Percentiles rank a stretch among this genome's conserved stretches.
phyloP scores from a whole-genome alignment of 139 green algal species.

The Desmodesmus armatus region DNA sequence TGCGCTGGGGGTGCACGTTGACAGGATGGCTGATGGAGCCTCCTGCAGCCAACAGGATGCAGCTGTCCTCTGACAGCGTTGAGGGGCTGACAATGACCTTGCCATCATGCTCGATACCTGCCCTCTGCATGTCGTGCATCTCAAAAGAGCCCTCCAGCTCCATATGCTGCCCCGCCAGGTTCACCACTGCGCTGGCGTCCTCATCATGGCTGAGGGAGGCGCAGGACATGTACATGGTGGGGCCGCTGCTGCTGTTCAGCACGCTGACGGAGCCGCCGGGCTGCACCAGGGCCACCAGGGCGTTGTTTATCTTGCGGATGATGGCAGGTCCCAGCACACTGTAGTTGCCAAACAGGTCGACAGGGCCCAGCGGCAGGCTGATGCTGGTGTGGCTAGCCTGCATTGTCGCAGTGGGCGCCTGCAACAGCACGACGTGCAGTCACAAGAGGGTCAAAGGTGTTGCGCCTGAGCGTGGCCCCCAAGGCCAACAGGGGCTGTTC shows the following conservation, averaged over 20 bases:
- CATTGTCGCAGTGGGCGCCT: not conserved
- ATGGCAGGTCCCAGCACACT: constrained; percentile 33
- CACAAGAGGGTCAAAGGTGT: too few species aligned
- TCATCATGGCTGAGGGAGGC: constrained; percentile 34
- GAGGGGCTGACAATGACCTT: constrained; percentile 13
- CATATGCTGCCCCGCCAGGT: constrained; percentile 26
- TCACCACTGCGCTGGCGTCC: not conserved
- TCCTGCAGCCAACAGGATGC: constrained; percentile 34
- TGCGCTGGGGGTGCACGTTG: constrained; percentile 35
- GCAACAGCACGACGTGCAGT: not conserved
- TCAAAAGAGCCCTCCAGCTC: constrained; percentile 28
- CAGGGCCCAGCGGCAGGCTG: constrained; percentile 18
- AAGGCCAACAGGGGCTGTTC: too few species aligned
- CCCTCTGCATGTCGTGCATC: not conserved
- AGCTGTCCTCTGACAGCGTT: not conserved
- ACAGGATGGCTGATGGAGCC: constrained; percentile 34
- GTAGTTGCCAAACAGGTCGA: constrained; percentile 37
- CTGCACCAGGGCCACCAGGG: constrained; percentile 26
- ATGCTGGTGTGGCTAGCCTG: constrained; percentile 27
- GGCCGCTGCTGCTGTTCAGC: not conserved
- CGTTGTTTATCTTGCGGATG: constrained; percentile 33
- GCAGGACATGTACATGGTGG: constrained; percentile 3
- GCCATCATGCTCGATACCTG: constrained; percentile 21
- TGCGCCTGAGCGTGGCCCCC: too few species aligned
- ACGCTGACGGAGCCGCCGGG: constrained; percentile 27